Evolutionary conservation across 768 basidiomycete genomes (phyloP).

Genomic region (Auricularia heimuer): DNA sequence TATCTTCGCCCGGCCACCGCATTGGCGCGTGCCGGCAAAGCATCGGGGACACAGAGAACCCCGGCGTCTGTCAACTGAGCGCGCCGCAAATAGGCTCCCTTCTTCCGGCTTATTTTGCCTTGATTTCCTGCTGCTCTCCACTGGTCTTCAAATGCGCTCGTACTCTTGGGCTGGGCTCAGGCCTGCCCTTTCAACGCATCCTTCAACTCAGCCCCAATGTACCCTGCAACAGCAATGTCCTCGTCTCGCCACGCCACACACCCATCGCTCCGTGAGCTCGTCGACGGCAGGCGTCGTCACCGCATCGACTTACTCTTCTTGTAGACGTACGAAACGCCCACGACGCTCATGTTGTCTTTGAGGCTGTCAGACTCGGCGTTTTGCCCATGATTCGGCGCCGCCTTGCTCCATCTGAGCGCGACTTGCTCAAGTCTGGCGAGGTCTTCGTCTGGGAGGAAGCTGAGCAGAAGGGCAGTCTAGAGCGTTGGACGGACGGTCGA

Average conservation of each 20-base stretch:
- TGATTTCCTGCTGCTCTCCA: background rate
- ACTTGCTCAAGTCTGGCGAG: constrained; percentile 60
- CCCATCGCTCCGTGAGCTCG: constrained; percentile 21
- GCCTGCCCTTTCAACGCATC: background rate
- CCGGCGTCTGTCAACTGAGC: background rate
- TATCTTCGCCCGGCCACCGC: background rate
- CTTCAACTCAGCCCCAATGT: background rate
- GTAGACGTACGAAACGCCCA: constrained; percentile 70
- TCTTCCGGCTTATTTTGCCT: background rate
- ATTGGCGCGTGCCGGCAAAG: background rate
- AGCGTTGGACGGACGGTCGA: constrained; percentile 76
- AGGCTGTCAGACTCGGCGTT: constrained; percentile 62
- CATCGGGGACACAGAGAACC: background rate
- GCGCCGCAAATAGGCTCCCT: background rate
- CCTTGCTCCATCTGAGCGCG: constrained; percentile 58
- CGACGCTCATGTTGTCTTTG: constrained; percentile 66
- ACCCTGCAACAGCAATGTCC: background rate
- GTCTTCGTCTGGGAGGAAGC: constrained; percentile 84
- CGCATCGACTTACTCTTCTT: constrained; percentile 2
- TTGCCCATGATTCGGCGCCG: constrained; percentile 64
- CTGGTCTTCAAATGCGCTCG: background rate
- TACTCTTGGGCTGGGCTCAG: background rate
- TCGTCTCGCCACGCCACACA: constrained; percentile 16
- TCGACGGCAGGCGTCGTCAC: background rate
- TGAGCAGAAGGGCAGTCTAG: constrained; percentile 57